These are phyloP conservation scores for Rutstroemia sydowiana DNA, from an alignment of 2,329 filamentous ascomycete genomes.

Conservation along the genomic window DNA sequence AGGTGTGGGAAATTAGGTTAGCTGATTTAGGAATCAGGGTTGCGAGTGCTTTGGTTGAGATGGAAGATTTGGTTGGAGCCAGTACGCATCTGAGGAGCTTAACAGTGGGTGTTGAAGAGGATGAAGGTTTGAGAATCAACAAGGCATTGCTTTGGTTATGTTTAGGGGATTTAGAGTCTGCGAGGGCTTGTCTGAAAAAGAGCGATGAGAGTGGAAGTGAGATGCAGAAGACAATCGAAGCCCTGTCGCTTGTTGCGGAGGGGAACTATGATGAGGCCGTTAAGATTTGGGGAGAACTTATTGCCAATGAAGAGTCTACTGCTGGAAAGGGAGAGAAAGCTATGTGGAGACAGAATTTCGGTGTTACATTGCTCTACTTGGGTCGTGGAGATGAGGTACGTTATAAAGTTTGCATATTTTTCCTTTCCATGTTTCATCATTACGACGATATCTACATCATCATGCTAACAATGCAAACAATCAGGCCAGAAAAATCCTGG, in stretches of 20 bases:
- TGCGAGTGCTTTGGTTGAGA: constrained; percentile 65
- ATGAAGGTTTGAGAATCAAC: constrained; percentile 34
- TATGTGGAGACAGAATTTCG: constrained; percentile 74
- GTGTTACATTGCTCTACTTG: constrained; percentile 76
- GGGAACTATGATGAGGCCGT: constrained; percentile 62
- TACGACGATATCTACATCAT: neutral
- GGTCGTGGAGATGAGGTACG: constrained; percentile 65
- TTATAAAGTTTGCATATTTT: no score
- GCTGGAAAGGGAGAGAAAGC: constrained; percentile 43
- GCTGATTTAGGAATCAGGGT: constrained; percentile 66
- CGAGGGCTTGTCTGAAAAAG: constrained; percentile 45
- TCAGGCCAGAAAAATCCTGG: constrained; percentile 59
- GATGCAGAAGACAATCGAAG: constrained; percentile 46
- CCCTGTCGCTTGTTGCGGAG: constrained; percentile 72
- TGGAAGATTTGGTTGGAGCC: constrained; percentile 81
- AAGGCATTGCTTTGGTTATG: constrained; percentile 67
- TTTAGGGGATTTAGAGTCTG: constrained; percentile 67
- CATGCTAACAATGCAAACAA: neutral
- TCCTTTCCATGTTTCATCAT: neutral
- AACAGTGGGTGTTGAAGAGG: constrained; percentile 28
- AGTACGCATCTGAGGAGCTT: constrained; percentile 63
- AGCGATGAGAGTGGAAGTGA: constrained; percentile 14
- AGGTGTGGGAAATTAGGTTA: constrained; percentile 65
- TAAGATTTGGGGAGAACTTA: constrained; percentile 49
- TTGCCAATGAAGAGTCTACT: constrained; percentile 24